These are phyloP conservation scores for Trichosanthes cucumerina DNA, from an alignment of 306 rosid species.

Conservation along the genomic window DNA sequence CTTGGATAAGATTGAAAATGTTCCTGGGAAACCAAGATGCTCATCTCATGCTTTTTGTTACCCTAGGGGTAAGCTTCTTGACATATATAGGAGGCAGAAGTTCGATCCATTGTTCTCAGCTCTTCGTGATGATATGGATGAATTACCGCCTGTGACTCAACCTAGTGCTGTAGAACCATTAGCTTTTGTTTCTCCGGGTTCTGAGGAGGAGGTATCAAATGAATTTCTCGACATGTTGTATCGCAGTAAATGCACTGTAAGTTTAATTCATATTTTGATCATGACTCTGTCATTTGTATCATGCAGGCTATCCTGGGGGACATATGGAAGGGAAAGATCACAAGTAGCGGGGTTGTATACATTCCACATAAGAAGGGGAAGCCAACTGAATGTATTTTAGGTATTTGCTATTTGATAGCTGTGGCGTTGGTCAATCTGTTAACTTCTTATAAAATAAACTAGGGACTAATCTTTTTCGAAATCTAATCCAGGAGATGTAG, in stretches of 20 bases:
- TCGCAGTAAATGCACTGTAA: neutral
- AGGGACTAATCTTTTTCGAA: neutral
- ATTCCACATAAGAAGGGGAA: conserved; percentile 24
- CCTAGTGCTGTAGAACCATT: conserved; percentile 29
- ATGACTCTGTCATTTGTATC: conserved; percentile 5
- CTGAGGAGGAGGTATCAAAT: conserved; percentile 36
- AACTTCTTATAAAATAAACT: neutral
- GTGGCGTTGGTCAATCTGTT: neutral
- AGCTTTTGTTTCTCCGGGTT: conserved; percentile 46
- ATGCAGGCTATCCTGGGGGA: conserved; percentile 31
- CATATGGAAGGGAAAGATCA: conserved; percentile 41
- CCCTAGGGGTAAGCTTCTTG: conserved; percentile 56
- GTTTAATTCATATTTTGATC: neutral
- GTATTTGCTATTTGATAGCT: conserved; percentile 16
- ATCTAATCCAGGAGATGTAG: conserved; percentile 26
- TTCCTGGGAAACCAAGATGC: conserved; percentile 27
- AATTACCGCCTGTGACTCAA: conserved; percentile 25
- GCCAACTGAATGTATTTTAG: conserved; percentile 26
- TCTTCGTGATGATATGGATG: conserved; percentile 39
- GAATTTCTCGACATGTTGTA: neutral
- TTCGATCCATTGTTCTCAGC: conserved; percentile 21
- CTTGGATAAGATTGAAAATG: conserved; percentile 21
- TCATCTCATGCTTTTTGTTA: conserved; percentile 29
- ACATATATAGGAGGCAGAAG: conserved; percentile 38
- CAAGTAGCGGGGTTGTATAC: conserved; percentile 34